Conservation (phyloP, 257 asterid species). For the Solanum sejunctum region DNA sequence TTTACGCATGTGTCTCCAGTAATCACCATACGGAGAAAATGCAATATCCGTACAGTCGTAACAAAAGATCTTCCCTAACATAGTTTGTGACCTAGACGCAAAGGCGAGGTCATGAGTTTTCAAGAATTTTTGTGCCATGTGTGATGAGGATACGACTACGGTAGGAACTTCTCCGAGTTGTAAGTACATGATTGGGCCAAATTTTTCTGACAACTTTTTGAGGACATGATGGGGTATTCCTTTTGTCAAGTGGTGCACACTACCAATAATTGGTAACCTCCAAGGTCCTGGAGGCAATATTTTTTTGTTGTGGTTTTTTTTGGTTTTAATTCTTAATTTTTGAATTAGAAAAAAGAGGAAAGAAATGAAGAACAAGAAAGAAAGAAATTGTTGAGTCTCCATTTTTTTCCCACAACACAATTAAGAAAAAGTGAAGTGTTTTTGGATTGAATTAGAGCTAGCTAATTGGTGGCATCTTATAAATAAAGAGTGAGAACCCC, state of each 20-base stretch:
- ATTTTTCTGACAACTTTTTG: not conserved
- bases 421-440: not conserved
- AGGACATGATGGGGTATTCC: conserved; percentile 9
- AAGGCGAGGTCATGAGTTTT: conserved; percentile 12
- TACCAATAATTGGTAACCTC: conserved; percentile 12
- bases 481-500: no score
- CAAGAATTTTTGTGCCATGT: not conserved
- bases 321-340: not conserved
- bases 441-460: not conserved
- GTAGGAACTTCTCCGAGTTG: conserved; percentile 7
- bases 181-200: conserved; percentile 16
- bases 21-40: not conserved
- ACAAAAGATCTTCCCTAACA: not conserved
- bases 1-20: conserved; percentile 6
- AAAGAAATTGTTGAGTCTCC: not conserved
- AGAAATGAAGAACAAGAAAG: not conserved
- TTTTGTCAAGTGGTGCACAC: not conserved
- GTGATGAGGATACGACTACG: not conserved
- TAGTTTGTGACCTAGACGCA: conserved; percentile 1
- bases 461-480: not conserved
- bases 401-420: not conserved
- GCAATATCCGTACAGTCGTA: not conserved
- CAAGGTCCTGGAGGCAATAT: conserved; percentile 2
- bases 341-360: not conserved
- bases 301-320: not conserved